Conservation (phyloP, 305 asterid genomes). For the Fraxinus velutina region DNA sequence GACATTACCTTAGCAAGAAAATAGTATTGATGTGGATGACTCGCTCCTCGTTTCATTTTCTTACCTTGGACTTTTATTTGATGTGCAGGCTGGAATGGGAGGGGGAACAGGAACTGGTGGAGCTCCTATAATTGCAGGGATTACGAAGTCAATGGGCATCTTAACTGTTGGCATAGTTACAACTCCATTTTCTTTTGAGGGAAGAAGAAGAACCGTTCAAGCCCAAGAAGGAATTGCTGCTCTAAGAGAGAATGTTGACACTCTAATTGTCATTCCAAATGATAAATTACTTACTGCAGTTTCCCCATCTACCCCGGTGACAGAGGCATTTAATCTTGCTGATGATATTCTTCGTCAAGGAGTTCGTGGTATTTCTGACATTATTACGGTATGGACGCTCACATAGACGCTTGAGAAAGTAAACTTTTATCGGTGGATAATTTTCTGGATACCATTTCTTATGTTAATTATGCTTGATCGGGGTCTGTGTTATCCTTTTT, state of each 20-base stretch:
- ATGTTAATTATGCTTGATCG: neutral
- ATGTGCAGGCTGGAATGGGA: constrained; percentile 95
- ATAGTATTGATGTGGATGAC: neutral
- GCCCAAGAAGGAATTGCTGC: constrained; percentile 99
- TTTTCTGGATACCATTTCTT: neutral
- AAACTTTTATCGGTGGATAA: neutral
- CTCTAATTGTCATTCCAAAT: constrained; percentile 90
- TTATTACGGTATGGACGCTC: constrained; percentile 65
- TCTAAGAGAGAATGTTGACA: constrained; percentile 91
- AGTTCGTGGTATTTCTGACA: constrained; percentile 97
- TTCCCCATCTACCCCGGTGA: constrained; percentile 91
- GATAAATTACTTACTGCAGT: constrained; percentile 91
- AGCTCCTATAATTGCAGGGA: constrained; percentile 92
- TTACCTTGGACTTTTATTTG: constrained; percentile 3
- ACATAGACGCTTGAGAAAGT: constrained; percentile 1
- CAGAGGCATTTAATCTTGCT: constrained; percentile 98
- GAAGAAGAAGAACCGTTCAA: constrained; percentile 92
- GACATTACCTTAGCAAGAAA: neutral
- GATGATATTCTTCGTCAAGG: constrained; percentile 99
- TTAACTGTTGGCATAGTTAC: constrained; percentile 97
- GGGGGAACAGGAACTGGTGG: constrained; percentile 99
- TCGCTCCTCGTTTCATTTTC: constrained; percentile 9
- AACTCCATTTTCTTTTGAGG: constrained; percentile 96
- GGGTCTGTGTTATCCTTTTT: neutral
- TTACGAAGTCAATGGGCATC: constrained; percentile 91